Base-by-base conservation (phyloP, 345 rosid species). In the Melastoma malabathricum region DNA sequence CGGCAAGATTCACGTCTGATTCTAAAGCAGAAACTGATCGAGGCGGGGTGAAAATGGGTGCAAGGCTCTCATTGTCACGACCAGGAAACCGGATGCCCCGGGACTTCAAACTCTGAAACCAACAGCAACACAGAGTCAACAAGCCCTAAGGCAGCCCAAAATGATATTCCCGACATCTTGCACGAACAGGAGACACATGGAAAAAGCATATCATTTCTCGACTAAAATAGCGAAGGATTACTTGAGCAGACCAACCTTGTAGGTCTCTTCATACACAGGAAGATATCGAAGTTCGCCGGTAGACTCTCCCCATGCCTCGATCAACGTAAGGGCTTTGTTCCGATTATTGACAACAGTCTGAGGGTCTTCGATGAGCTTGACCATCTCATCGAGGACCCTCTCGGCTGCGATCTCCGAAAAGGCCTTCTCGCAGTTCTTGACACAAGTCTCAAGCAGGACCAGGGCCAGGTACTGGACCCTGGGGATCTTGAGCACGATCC, bases 81-180 rank as follows among this genome's bases (percentile, higher is more conserved):
- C 94, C 95, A 50, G 99, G 97, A 71, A 92, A 92, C 17, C 86
- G 77, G 39, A 85, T 81, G 15, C 97, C 99, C 74, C 95, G 75
- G 44, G 94, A 68, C 74, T 65, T 92, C 58, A 88, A 66, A 67
- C 95, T 79, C 97, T 92, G 51, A 13, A 31, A 10, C 19, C 20
- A 16, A 18, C 23, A 18, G 12, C 14, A 38, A 50, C 50, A 13
- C 59, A 51, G n/a, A 16, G 57, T 55, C 46, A 61, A 50, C 54
- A 54, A 6, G 17, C 54, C 15, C 8, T 27, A 39, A 52, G 47
- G 17, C 5, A 13, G 54, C 12, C 5, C 17, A 23, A 50, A 38
- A 27, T 0, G 17, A 13, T 17, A 51, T 29, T 29, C 41, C 41
- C 41, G 12, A 34, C 10, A 34, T 12, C 41, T 34, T 34, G 41